phyloP scores from a whole-genome alignment of 2,329 filamentous ascomycete species.

The Calonectria pauciramosa region DNA sequence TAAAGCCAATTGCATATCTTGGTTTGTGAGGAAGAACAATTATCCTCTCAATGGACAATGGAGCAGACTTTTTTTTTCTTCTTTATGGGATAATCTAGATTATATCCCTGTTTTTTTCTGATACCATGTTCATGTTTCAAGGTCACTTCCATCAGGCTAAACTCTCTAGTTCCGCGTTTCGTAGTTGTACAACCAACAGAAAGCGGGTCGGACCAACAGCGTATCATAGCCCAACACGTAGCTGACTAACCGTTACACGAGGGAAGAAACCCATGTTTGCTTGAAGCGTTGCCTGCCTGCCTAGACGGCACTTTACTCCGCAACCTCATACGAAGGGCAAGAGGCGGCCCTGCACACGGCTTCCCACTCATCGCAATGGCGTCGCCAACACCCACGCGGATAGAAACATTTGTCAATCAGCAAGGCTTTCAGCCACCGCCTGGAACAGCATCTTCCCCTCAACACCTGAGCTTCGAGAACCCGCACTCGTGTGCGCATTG shows the following conservation, averaged over 20 bases:
- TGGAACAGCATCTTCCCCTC: not conserved
- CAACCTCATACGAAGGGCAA: too few species aligned
- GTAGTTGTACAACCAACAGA: not conserved
- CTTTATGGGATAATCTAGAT: too few species aligned
- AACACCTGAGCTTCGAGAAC: slow-evolving; percentile 28
- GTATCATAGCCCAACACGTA: not conserved
- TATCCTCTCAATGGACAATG: too few species aligned
- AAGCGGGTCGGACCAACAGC: not conserved
- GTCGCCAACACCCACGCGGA: not conserved
- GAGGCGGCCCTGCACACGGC: too few species aligned
- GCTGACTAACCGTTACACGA: not conserved
- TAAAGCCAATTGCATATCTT: not conserved
- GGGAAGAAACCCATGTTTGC: too few species aligned
- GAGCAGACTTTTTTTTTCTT: too few species aligned
- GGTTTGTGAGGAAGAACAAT: not conserved
- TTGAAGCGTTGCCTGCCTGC: too few species aligned
- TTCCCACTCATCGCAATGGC: too few species aligned
- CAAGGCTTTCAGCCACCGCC: not conserved
- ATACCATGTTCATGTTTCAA: too few species aligned
- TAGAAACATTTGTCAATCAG: not conserved
- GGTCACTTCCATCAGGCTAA: too few species aligned
- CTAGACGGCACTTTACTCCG: too few species aligned
- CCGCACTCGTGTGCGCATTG: slow-evolving; percentile 15
- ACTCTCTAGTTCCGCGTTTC: not conserved
- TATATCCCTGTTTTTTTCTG: too few species aligned